A percentile compares a stretch with the other conserved stretches of the same genome.
Conservation (phyloP, 2,329 filamentous ascomycete species). For the Shiraia bambusicola region DNA sequence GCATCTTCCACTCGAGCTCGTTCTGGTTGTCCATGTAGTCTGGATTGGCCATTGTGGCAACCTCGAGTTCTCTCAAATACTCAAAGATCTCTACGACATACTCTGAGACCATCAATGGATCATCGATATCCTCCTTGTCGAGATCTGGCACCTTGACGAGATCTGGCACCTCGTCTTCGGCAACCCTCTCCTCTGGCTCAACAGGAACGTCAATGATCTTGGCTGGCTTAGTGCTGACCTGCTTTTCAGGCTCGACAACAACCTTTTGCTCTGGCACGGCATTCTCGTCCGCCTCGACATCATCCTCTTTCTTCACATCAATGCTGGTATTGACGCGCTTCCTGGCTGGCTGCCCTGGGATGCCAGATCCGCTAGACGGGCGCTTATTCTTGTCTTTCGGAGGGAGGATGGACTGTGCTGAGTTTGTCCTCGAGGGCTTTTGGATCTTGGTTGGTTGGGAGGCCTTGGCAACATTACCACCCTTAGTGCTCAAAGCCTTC, state of each 20-base stretch:
- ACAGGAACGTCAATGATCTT: constrained; percentile 28
- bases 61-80: constrained; percentile 85
- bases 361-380: constrained; percentile 69
- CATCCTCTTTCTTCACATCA: constrained; percentile 57
- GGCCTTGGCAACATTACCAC: constrained; percentile 73
- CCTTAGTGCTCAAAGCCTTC: constrained; percentile 64
- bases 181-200: constrained; percentile 22
- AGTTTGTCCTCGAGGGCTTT: constrained; percentile 64
- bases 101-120: constrained; percentile 96
- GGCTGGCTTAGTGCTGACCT: constrained; percentile 21
- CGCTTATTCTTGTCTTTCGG: constrained; percentile 74
- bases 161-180: constrained; percentile 50
- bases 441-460: constrained; percentile 78
- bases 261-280: constrained; percentile 54
- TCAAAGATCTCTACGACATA: constrained; percentile 98
- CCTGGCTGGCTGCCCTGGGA: constrained; percentile 65
- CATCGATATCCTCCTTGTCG: constrained; percentile 84
- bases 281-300: constrained; percentile 59
- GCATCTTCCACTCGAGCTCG: constrained; percentile 97
- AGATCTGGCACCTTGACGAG: constrained; percentile 66
- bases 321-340: constrained; percentile 62
- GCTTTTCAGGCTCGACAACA: constrained; percentile 50
- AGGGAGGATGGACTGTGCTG: constrained; percentile 63
- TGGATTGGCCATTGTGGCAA: constrained; percentile 78
- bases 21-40: constrained; percentile 94